phyloP scores from a whole-genome alignment of 139 green algal genomes.

The Picochlorum sp. region DNA sequence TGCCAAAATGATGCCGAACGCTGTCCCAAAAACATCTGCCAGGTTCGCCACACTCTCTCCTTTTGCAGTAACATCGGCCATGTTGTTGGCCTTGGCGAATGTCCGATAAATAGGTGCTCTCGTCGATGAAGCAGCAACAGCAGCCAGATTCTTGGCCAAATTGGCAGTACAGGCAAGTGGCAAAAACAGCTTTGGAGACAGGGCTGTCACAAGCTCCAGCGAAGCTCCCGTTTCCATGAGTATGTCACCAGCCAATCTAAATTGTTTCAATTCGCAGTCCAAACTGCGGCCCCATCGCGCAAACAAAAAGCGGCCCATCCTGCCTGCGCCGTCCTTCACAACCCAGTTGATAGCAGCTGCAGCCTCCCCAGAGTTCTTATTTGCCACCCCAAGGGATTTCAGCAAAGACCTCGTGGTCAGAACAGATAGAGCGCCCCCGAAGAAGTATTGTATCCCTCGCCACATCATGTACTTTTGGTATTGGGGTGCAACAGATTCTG shows the following conservation, averaged over 20 bases:
- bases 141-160: slow-evolving; percentile 72
- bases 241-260: slow-evolving; percentile 56
- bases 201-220: slow-evolving; percentile 70
- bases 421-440: slow-evolving; percentile 41
- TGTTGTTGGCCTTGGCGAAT: slow-evolving; percentile 68
- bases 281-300: slow-evolving; percentile 71
- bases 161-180: slow-evolving; percentile 78
- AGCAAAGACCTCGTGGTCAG: slow-evolving; percentile 66
- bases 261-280: slow-evolving; percentile 86
- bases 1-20: slow-evolving; percentile 51
- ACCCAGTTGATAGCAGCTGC: slow-evolving; percentile 87
- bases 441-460: slow-evolving; percentile 81
- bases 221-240: slow-evolving; percentile 57
- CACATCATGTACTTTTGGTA: slow-evolving; percentile 78
- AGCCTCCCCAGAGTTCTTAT: slow-evolving; percentile 38
- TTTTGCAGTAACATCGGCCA: slow-evolving; percentile 72
- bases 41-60: slow-evolving; percentile 78
- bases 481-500: slow-evolving; percentile 62
- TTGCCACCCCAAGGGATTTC: slow-evolving; percentile 53
- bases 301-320: slow-evolving; percentile 79
- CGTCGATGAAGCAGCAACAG: slow-evolving; percentile 59
- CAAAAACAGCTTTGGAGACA: slow-evolving; percentile 58
- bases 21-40: slow-evolving; percentile 70
- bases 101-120: slow-evolving; percentile 79
- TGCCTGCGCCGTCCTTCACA: slow-evolving; percentile 73